A percentile compares a stretch with the other conserved stretches of the same genome.
Conservation (phyloP, 345 rosid species). For the Sisymbrium altissimum region DNA sequence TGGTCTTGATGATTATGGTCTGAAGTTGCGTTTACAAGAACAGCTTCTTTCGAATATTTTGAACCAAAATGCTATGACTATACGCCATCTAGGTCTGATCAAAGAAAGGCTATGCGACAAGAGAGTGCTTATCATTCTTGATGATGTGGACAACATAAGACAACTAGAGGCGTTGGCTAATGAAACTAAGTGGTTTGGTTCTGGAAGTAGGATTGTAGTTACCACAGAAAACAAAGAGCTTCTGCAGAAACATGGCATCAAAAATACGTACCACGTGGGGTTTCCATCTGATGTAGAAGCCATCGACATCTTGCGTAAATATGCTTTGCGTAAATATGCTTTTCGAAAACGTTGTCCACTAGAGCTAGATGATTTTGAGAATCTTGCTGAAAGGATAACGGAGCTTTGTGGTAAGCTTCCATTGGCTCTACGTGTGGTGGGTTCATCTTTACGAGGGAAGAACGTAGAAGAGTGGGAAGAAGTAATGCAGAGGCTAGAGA, state of each 20-base stretch:
- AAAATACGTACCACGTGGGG: not conserved
- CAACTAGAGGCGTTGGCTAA: too few relatives aligned
- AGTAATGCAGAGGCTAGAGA: not conserved
- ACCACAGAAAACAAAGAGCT: not conserved
- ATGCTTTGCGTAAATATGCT: not conserved
- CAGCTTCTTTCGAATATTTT: too few relatives aligned
- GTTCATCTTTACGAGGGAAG: not conserved
- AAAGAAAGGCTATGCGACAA: too few relatives aligned
- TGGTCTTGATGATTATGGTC: too few relatives aligned
- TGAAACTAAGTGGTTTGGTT: not conserved
- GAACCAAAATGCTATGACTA: too few relatives aligned
- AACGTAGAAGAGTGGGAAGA: not conserved
- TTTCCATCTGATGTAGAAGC: not conserved
- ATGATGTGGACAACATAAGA: too few relatives aligned
- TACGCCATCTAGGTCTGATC: too few relatives aligned
- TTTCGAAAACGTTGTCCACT: not conserved
- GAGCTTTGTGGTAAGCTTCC: not conserved
- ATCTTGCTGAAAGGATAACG: not conserved
- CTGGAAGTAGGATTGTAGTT: not conserved
- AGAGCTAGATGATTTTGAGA: not conserved
- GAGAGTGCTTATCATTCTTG: too few relatives aligned
- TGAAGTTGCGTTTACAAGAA: too few relatives aligned
- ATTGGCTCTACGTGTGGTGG: not conserved
- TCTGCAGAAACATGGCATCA: not conserved
- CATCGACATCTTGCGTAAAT: not conserved